Evolutionary conservation across 129 eudicot species (phyloP).

Genomic region (Erigeron canadensis): DNA sequence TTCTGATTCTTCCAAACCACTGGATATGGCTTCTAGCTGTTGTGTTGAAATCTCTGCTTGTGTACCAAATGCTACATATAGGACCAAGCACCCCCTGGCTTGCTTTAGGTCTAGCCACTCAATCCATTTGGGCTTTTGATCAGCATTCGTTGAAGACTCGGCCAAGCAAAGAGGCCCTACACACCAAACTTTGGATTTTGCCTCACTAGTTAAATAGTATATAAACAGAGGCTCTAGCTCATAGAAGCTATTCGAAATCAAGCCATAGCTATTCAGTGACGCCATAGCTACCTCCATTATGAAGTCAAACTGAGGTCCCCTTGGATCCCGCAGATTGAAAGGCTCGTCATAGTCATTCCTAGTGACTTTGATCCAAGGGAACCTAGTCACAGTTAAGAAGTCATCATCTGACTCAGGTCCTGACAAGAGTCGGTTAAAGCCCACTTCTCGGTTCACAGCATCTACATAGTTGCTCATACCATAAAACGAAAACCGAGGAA

Average conservation of each 20-base stretch:
- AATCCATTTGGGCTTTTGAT: conserved; percentile 40
- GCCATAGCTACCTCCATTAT: not conserved
- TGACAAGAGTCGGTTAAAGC: not conserved
- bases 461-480: conserved; percentile 48
- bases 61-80: conserved; percentile 66
- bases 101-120: conserved; percentile 58
- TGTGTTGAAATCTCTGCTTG: conserved; percentile 47
- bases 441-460: not conserved
- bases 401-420: conserved; percentile 47
- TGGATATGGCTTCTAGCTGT: conserved; percentile 42
- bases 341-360: conserved; percentile 50
- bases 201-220: conserved; percentile 12
- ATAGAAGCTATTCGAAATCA: conserved; percentile 28
- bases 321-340: conserved; percentile 18
- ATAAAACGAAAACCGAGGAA: conserved; percentile 52
- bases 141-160: conserved; percentile 13
- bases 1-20: conserved; percentile 51
- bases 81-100: conserved; percentile 33
- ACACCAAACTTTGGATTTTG: conserved; percentile 26
- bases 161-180: conserved; percentile 26
- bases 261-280: conserved; percentile 26
- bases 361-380: conserved; percentile 57
- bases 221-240: conserved; percentile 31
- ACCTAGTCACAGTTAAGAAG: conserved; percentile 30
- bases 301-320: conserved; percentile 14